Evolutionary conservation across 1,284 basidiomycete species (phyloP).

Genomic region (Fomitopsis betulina): DNA sequence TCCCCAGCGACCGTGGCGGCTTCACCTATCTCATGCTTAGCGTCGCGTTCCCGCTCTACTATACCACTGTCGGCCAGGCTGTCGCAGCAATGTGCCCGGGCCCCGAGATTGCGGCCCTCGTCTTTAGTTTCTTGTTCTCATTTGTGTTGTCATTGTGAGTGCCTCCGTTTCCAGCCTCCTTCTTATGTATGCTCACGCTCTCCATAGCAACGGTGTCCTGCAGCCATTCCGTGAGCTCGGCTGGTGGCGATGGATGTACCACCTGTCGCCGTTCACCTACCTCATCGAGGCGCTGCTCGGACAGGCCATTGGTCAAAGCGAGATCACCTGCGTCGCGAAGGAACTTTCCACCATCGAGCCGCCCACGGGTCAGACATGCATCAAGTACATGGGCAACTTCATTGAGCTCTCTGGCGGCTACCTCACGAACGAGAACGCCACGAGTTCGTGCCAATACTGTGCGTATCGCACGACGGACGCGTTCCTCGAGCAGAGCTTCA

Average conservation of each 20-base stretch:
- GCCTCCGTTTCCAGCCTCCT: neutral
- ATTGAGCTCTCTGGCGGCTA: constrained; percentile 59
- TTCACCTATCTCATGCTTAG: constrained; percentile 54
- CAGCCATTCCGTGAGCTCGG: constrained; percentile 62
- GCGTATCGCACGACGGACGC: constrained; percentile 45
- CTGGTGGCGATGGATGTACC: constrained; percentile 87
- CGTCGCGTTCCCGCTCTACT: constrained; percentile 52
- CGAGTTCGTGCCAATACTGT: constrained; percentile 54
- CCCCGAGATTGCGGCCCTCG: constrained; percentile 56
- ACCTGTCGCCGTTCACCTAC: constrained; percentile 72
- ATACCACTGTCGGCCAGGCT: constrained; percentile 54
- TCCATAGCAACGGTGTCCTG: constrained; percentile 53
- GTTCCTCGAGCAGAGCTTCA: constrained; percentile 49
- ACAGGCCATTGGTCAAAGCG: constrained; percentile 37
- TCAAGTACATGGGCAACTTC: constrained; percentile 52
- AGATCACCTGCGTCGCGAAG: constrained; percentile 38
- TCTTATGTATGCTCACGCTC: constrained; percentile 9
- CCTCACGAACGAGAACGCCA: constrained; percentile 55
- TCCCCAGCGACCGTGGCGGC: constrained; percentile 46
- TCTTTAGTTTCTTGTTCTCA: constrained; percentile 60
- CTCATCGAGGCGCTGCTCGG: constrained; percentile 55
- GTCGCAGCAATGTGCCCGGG: constrained; percentile 65
- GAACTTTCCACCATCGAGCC: constrained; percentile 49
- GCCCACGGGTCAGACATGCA: constrained; percentile 60
- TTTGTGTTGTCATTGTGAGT: constrained; percentile 64